phyloP scores from a whole-genome alignment of 2,329 filamentous ascomycete species.

The Dothistroma pini region DNA sequence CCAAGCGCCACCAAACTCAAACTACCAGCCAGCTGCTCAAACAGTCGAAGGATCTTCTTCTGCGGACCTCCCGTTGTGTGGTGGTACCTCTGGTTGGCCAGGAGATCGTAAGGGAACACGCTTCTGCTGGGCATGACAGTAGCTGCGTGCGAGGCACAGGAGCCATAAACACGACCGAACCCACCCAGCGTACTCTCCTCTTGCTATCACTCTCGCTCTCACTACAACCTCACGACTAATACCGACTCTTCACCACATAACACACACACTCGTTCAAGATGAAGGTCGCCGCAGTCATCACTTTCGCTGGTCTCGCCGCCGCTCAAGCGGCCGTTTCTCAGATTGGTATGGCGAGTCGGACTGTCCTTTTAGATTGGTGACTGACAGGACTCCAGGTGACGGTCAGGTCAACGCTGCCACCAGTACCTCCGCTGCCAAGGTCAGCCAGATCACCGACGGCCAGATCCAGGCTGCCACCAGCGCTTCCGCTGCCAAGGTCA shows the following conservation, averaged over 20 bases:
- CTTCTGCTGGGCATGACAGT: neutral
- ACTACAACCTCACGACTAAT: neutral
- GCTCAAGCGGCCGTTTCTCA: constrained; percentile 20
- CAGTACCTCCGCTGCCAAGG: constrained; percentile 14
- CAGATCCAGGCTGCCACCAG: constrained; percentile 36
- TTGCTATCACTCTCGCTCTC: neutral
- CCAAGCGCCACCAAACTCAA: neutral
- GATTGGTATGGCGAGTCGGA: constrained; percentile 23
- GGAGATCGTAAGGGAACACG: neutral
- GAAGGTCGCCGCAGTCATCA: constrained; percentile 53
- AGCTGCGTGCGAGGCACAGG: neutral
- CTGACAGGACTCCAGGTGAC: constrained; percentile 30
- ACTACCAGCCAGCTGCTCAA: neutral
- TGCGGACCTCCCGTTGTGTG: neutral
- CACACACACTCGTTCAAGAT: constrained; percentile 64
- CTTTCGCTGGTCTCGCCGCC: constrained; percentile 45
- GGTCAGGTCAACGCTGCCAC: constrained; percentile 39
- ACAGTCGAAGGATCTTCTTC: neutral
- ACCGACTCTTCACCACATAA: constrained; percentile 14
- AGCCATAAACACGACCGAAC: neutral
- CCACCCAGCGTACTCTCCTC: neutral
- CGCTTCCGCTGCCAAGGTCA: constrained; percentile 18
- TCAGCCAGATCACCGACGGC: constrained; percentile 30
- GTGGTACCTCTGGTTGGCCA: neutral
- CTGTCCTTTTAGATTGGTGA: constrained; percentile 2